Percentiles rank a stretch among this genome's conserved stretches.
Conservation (phyloP, 2,329 filamentous ascomycete species). For the Botrytis squamosa region DNA sequence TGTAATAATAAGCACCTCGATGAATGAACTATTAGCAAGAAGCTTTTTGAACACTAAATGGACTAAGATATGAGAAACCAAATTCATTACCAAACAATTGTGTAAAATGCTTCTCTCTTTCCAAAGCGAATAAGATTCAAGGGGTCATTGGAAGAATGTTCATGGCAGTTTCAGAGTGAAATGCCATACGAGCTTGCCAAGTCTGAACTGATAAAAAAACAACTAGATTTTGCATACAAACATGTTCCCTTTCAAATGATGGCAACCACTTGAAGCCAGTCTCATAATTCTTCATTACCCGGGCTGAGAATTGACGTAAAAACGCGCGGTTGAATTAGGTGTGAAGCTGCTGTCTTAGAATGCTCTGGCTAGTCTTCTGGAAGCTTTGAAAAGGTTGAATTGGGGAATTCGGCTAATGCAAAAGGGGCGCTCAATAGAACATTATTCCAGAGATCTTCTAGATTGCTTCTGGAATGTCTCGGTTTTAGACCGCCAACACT, state of each 20-base stretch:
- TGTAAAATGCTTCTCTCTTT: neutral
- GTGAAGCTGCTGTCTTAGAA: neutral
- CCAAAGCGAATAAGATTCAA: neutral
- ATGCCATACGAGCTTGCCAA: neutral
- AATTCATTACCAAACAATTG: neutral
- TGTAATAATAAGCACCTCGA: neutral
- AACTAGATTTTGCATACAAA: neutral
- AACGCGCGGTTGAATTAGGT: no score
- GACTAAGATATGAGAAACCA: neutral
- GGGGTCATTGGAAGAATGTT: neutral
- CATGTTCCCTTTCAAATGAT: neutral
- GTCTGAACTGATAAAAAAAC: neutral
- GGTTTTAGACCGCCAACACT: neutral
- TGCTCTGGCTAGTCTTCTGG: neutral
- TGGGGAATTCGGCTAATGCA: neutral
- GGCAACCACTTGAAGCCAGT: constrained; percentile 1
- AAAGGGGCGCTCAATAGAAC: constrained; percentile 8
- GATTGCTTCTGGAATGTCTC: constrained; percentile 5
- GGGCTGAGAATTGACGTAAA: neutral
- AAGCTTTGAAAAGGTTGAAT: neutral
- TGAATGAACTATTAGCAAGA: no score
- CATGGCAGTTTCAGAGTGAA: neutral
- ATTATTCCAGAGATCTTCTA: constrained; percentile 2
- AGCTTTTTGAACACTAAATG: neutral
- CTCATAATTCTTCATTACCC: neutral